Percentiles rank a stretch among this genome's conserved stretches.
These are phyloP conservation scores for Pyrenophora tritici-repentis DNA, from an alignment of 2,329 filamentous ascomycete genomes.

Conservation along the genomic window DNA sequence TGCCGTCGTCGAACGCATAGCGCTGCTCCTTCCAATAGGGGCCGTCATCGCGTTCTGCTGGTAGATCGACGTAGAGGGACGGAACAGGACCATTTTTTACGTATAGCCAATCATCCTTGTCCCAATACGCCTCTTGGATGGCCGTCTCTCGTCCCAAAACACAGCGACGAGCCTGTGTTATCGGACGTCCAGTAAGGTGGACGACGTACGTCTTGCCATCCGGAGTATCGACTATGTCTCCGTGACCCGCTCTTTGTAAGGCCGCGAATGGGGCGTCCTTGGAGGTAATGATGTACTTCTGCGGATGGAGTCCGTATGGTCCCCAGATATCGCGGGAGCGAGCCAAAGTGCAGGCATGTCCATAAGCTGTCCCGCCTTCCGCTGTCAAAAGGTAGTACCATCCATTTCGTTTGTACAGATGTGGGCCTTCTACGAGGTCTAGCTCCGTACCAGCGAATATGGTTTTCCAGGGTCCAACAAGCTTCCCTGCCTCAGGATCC, in stretches of 20 bases:
- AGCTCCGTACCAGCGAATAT: slow-evolving; percentile 61
- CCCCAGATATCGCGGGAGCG: slow-evolving; percentile 48
- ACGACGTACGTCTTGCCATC: slow-evolving; percentile 44
- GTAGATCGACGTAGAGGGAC: slow-evolving; percentile 49
- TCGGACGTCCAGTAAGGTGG: slow-evolving; percentile 43
- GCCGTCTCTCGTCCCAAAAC: slow-evolving; percentile 45
- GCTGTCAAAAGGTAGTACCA: slow-evolving; percentile 47
- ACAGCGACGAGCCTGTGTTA: slow-evolving; percentile 39
- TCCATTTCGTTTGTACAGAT: slow-evolving; percentile 44
- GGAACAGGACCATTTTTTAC: slow-evolving; percentile 59
- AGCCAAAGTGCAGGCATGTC: slow-evolving; percentile 48
- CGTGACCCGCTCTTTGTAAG: slow-evolving; percentile 45
- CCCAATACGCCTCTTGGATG: slow-evolving; percentile 65
- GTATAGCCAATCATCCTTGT: slow-evolving; percentile 66
- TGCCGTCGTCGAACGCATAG: slow-evolving; percentile 54
- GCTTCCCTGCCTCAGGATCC: slow-evolving; percentile 54
- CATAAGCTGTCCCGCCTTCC: slow-evolving; percentile 49
- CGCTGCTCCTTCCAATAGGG: slow-evolving; percentile 51
- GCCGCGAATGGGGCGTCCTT: slow-evolving; percentile 41
- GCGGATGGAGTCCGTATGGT: slow-evolving; percentile 48
- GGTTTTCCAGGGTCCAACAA: slow-evolving; percentile 61
- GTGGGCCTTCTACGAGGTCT: slow-evolving; percentile 46
- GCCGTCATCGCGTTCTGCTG: slow-evolving; percentile 34
- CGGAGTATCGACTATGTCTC: slow-evolving; percentile 44
- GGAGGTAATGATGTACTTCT: slow-evolving; percentile 52